Conservation (phyloP, 2,329 filamentous ascomycete species). For the Epichloe brachyelytri region DNA sequence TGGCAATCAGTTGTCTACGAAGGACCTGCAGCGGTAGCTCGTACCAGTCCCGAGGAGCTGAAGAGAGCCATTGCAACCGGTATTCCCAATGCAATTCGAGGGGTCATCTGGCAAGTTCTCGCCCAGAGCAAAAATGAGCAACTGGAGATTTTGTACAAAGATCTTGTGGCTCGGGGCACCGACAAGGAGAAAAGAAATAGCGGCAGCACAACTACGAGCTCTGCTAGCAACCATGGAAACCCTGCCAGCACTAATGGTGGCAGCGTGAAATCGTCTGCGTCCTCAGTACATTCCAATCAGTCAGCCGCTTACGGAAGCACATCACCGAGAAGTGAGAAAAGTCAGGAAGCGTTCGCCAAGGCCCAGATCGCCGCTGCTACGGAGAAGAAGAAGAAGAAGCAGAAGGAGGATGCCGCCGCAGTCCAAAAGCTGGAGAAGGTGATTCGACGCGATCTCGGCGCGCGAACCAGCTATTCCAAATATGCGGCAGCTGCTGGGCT, state of each 20-base stretch:
- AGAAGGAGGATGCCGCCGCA: constrained; percentile 61
- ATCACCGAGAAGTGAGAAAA: constrained; percentile 47
- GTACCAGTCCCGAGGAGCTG: constrained; percentile 78
- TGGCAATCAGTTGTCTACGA: constrained; percentile 96
- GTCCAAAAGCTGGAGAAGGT: constrained; percentile 78
- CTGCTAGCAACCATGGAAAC: constrained; percentile 36
- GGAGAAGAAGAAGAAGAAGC: constrained; percentile 65
- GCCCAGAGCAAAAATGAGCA: constrained; percentile 92
- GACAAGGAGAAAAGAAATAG: constrained; percentile 60
- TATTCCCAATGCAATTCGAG: constrained; percentile 87
- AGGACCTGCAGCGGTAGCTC: constrained; percentile 75
- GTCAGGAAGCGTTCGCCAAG: constrained; percentile 50
- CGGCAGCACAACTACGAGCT: constrained; percentile 38
- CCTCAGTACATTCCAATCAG: constrained; percentile 68
- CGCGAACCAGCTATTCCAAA: constrained; percentile 91
- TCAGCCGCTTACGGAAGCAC: constrained; percentile 47
- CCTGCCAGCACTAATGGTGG: constrained; percentile 49
- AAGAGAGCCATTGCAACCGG: constrained; percentile 84
- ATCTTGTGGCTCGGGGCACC: constrained; percentile 66
- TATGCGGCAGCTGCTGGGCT: constrained; percentile 83
- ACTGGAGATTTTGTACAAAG: constrained; percentile 73
- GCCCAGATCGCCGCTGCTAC: constrained; percentile 49
- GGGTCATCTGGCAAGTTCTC: constrained; percentile 97
- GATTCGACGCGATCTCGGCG: constrained; percentile 82
- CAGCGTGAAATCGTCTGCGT: constrained; percentile 62